These are phyloP conservation scores for Nakaseomyces uthaithaninus DNA, from an alignment of 1,139 yeast species.

Conservation along the genomic window DNA sequence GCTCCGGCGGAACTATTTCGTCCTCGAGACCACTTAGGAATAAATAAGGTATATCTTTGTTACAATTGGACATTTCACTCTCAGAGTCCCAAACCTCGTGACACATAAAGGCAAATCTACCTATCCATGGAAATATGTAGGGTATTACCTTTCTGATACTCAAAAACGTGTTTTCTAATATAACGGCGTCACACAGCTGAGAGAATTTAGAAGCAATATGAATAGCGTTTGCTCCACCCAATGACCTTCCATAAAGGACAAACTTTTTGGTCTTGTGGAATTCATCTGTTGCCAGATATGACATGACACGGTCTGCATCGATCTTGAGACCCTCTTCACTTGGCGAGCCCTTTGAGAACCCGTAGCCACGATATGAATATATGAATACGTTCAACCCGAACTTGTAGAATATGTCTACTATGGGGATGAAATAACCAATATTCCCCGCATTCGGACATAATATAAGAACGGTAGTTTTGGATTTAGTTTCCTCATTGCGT, in stretches of 20 bases:
- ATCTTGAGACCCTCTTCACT: conserved; percentile 70
- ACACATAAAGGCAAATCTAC: conserved; percentile 52
- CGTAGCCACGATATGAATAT: conserved; percentile 89
- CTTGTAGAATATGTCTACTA: conserved; percentile 62
- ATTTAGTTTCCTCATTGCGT: conserved; percentile 29
- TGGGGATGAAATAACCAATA: conserved; percentile 85
- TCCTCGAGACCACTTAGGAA: conserved; percentile 70
- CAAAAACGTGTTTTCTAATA: conserved; percentile 81
- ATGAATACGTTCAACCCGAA: conserved; percentile 74
- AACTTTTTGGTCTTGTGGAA: conserved; percentile 45
- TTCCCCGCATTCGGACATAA: conserved; percentile 95
- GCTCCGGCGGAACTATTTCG: conserved; percentile 86
- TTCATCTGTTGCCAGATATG: conserved; percentile 46
- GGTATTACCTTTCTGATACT: conserved; percentile 77
- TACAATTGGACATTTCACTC: conserved; percentile 44
- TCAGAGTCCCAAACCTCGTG: conserved; percentile 85
- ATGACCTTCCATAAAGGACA: conserved; percentile 75
- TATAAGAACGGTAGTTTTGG: conserved; percentile 60
- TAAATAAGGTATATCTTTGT: conserved; percentile 53
- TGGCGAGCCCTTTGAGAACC: conserved; percentile 72
- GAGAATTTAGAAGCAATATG: conserved; percentile 61
- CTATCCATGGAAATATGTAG: conserved; percentile 62
- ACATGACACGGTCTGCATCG: conserved; percentile 72
- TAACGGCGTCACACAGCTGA: conserved; percentile 47
- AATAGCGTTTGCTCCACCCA: conserved; percentile 93